phyloP scores from a whole-genome alignment of 768 basidiomycete genomes.

The Hebeloma cylindrosporum region DNA sequence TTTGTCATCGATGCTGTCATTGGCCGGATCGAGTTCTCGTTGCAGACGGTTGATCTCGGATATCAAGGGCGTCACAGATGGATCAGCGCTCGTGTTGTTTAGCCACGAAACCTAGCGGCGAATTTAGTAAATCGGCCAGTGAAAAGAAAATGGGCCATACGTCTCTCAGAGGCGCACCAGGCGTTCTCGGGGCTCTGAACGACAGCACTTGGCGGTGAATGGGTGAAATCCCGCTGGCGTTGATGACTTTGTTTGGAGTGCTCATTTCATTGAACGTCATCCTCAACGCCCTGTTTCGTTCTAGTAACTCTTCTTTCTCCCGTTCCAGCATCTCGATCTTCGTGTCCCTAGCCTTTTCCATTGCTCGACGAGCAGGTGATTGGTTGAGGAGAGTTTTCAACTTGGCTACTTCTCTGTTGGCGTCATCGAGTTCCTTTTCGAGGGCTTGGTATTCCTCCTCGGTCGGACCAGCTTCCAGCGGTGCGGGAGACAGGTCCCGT shows the following conservation, averaged over 20 bases:
- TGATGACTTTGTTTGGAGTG: constrained; percentile 59
- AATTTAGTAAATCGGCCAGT: constrained; percentile 1
- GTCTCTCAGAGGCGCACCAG: constrained; percentile 75
- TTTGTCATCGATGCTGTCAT: constrained; percentile 86
- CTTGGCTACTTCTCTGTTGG: constrained; percentile 72
- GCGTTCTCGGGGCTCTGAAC: constrained; percentile 69
- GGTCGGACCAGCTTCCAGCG: constrained; percentile 33
- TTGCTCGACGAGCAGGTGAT: constrained; percentile 73
- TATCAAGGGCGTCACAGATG: constrained; percentile 60
- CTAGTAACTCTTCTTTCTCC: constrained; percentile 74
- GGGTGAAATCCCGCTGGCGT: constrained; percentile 67
- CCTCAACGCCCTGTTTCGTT: constrained; percentile 62
- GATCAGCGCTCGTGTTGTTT: constrained; percentile 58
- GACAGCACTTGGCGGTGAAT: constrained; percentile 73
- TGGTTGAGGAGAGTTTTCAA: constrained; percentile 66
- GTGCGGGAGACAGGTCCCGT: constrained; percentile 27
- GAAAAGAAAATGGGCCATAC: constrained; percentile 41
- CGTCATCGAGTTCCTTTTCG: constrained; percentile 75
- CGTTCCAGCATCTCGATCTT: constrained; percentile 75
- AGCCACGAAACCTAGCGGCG: constrained; percentile 71
- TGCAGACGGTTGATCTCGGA: constrained; percentile 73
- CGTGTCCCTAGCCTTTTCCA: constrained; percentile 74
- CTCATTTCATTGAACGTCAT: constrained; percentile 49
- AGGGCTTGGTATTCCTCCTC: constrained; percentile 64
- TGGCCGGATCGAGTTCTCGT: constrained; percentile 72